These are phyloP conservation scores for Eucalyptus pauciflora DNA, from an alignment of 345 rosid genomes.

Conservation along the genomic window DNA sequence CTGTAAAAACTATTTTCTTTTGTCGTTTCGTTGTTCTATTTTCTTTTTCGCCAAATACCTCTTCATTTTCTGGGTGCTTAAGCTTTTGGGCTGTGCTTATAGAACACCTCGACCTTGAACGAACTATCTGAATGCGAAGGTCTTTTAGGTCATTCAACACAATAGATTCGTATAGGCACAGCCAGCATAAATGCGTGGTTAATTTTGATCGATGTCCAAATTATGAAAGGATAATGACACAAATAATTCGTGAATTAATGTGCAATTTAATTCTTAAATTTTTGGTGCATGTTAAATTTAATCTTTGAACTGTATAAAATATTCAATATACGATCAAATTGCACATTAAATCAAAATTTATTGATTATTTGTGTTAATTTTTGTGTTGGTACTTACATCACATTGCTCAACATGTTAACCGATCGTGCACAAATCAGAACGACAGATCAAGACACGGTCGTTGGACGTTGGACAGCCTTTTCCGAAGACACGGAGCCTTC, in stretches of 20 bases:
- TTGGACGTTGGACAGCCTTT: not conserved
- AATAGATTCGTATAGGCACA: not conserved
- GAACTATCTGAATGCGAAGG: not conserved
- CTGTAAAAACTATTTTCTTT: not conserved
- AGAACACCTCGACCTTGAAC: not conserved
- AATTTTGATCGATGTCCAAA: not conserved
- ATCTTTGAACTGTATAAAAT: too few species aligned
- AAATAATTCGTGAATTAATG: fast-evolving
- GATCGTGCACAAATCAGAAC: not conserved
- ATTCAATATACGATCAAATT: too few species aligned
- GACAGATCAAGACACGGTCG: not conserved
- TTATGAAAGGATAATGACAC: not conserved
- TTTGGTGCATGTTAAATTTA: too few species aligned
- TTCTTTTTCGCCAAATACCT: not conserved
- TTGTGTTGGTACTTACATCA: not conserved
- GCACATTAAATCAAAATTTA: fast-evolving
- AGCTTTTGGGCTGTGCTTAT: not conserved
- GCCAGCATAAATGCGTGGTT: not conserved
- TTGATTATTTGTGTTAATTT: too few species aligned
- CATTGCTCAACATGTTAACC: not conserved
- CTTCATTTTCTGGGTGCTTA: not conserved
- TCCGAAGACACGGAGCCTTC: not conserved
- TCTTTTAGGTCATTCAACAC: not conserved
- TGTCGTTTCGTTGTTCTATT: not conserved
- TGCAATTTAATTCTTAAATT: too few species aligned